A percentile compares a stretch with the other conserved stretches of the same genome.
Conservation (phyloP, 805 yeast genomes). For the Saccharomycopsis malanga region DNA sequence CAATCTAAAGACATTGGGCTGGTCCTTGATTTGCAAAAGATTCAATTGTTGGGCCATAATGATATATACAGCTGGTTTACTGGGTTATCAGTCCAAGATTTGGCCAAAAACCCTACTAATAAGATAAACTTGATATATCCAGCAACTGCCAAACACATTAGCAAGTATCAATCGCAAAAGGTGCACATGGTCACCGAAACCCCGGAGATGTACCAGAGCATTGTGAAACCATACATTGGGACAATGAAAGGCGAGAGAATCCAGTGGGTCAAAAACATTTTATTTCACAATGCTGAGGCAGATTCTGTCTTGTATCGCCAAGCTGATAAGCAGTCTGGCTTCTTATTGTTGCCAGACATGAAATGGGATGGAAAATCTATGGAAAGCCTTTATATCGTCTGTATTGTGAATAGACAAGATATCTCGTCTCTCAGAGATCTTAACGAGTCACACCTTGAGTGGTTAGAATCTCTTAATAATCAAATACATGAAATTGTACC, state of each 20-base stretch:
- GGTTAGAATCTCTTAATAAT: conserved; percentile 42
- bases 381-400: conserved; percentile 68
- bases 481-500: conserved; percentile 45
- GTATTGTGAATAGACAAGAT: conserved; percentile 63
- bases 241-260: conserved; percentile 71
- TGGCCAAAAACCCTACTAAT: conserved; percentile 44
- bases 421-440: conserved; percentile 74
- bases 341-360: conserved; percentile 86
- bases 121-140: conserved; percentile 80
- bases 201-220: conserved; percentile 57
- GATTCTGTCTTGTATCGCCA: conserved; percentile 65
- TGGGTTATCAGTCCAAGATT: conserved; percentile 39
- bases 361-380: conserved; percentile 82
- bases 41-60: conserved; percentile 45
- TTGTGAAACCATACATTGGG: conserved; percentile 69
- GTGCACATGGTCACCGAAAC: conserved; percentile 67
- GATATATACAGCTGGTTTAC: conserved; percentile 81
- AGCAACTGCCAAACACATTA: conserved; percentile 79
- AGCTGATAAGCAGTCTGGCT: conserved; percentile 46
- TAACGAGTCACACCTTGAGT: conserved; percentile 47
- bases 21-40: conserved; percentile 1
- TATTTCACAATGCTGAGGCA: conserved; percentile 74
- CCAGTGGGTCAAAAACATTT: conserved; percentile 84
- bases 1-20: no score
- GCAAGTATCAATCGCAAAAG: conserved; percentile 60